Evolutionary conservation across 768 basidiomycete species (phyloP), one percentile per base, ranked within the genome.

Genomic region (Agaricus subrufescens): DNA sequence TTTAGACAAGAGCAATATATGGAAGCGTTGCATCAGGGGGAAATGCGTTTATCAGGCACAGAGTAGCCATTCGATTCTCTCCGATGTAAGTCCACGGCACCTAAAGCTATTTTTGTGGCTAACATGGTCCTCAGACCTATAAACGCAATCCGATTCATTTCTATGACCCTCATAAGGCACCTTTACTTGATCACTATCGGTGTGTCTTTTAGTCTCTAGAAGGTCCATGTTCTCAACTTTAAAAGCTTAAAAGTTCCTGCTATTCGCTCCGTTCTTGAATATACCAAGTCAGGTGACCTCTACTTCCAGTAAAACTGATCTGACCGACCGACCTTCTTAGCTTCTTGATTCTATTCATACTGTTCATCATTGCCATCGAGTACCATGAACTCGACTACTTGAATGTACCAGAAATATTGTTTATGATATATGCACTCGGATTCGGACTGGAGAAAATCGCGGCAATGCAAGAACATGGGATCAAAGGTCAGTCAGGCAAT

Each of bases 171-270:
- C 88, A 94, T 65, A 91, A 86, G 67, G 94, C 94, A 0, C 92
- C 94, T 15, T 69, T 97, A n/a, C 80, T 98, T 6, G 94, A 98
- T 66, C 94, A 98, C 70, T 98, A 97, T 65, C 85, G 95, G 91
- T 91, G 53, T 31, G 78, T 66, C 14, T 40, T 29, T 40, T 44
- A 37, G 34, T 6, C 40, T 29, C 27, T 31, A 11, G 12, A 34
- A 8, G 25, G 5, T 56, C 43, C 3, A 9, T 23, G 15, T 34
- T 31, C 54, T 46, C 57, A 61, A 46, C 46, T 25, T 29, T 47
- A 10, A 39, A 50, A 92, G 91, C 12, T 80, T 98, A 38, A 97
- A 96, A 77, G 94, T 98, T 1, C 94, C 94, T 2, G 89, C 90
- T 23, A 85, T 96, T 53, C 91, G 95, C 37, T 85, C 93, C 0